phyloP scores from a whole-genome alignment of 208 protist species.

The Naegleria gruberi region DNA sequence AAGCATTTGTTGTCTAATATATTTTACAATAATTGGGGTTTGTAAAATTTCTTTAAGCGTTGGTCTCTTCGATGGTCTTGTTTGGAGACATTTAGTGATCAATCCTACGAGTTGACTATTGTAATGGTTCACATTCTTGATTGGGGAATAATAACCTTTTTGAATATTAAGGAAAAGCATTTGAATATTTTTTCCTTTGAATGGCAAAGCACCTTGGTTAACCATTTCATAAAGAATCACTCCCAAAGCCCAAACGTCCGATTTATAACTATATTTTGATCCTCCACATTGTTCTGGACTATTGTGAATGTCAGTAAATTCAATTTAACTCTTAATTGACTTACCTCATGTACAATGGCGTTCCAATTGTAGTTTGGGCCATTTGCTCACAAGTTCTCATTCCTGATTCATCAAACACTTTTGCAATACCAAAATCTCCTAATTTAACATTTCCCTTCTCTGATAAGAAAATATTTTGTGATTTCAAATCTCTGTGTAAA shows the following conservation, averaged over 20 bases:
- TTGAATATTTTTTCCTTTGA: slow-evolving; percentile 41
- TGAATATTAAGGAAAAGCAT: slow-evolving; percentile 39
- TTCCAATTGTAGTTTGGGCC: slow-evolving; percentile 82
- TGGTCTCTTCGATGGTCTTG: slow-evolving; percentile 22
- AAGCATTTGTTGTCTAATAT: not conserved
- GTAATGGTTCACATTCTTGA: slow-evolving; percentile 27
- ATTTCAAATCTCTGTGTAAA: slow-evolving; percentile 81
- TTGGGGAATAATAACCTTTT: slow-evolving; percentile 35
- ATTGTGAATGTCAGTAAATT: not conserved
- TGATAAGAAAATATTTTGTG: slow-evolving; percentile 83
- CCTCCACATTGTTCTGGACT: slow-evolving; percentile 13
- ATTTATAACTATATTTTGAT: slow-evolving; percentile 20
- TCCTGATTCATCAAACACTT: slow-evolving; percentile 50
- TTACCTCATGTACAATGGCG: slow-evolving; percentile 81
- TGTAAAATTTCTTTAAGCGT: slow-evolving; percentile 5
- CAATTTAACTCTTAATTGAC: slow-evolving; percentile 47
- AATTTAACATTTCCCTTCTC: slow-evolving; percentile 71
- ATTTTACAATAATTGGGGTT: slow-evolving; percentile 2
- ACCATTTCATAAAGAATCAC: slow-evolving; percentile 40
- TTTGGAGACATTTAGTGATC: slow-evolving; percentile 29
- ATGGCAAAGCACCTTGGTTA: slow-evolving; percentile 21
- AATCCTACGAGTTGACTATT: slow-evolving; percentile 14
- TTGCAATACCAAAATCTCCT: slow-evolving; percentile 83
- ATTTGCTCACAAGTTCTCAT: slow-evolving; percentile 66
- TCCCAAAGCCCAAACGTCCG: slow-evolving; percentile 21